phyloP scores from a whole-genome alignment of 2,329 filamentous ascomycete genomes.

The Claviceps arundinis region DNA sequence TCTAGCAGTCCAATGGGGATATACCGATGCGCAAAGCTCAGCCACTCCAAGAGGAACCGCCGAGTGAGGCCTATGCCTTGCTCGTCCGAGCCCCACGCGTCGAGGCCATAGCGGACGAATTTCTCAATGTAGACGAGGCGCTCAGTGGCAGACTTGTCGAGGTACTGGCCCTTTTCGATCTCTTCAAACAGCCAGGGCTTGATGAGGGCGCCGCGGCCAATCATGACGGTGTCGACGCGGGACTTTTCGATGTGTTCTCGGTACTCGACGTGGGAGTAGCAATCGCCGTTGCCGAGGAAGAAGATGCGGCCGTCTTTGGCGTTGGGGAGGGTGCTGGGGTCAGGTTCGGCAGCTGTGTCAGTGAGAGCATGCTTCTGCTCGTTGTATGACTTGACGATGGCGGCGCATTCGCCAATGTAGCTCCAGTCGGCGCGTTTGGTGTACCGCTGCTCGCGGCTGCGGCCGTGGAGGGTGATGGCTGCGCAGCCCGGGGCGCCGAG shows the following conservation, averaged over 20 bases:
- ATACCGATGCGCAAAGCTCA: slow-evolving; percentile 88
- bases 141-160: slow-evolving; percentile 87
- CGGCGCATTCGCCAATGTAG: slow-evolving; percentile 84
- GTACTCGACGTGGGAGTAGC: slow-evolving; percentile 87
- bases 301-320: slow-evolving; percentile 57
- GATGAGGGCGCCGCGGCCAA: slow-evolving; percentile 87
- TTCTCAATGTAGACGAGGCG: slow-evolving; percentile 76
- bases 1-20: slow-evolving; percentile 82
- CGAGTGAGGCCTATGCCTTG: slow-evolving; percentile 82
- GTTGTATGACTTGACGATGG: slow-evolving; percentile 71
- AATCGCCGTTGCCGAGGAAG: slow-evolving; percentile 94
- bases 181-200: slow-evolving; percentile 99
- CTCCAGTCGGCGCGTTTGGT: slow-evolving; percentile 85
- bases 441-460: slow-evolving; percentile 89
- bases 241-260: slow-evolving; percentile 61
- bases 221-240: slow-evolving; percentile 87
- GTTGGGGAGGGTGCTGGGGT: slow-evolving; percentile 59
- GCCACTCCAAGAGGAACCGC: slow-evolving; percentile 86
- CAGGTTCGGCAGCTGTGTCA: slow-evolving; percentile 69
- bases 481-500: slow-evolving; percentile 73
- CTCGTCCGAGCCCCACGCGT: slow-evolving; percentile 93
- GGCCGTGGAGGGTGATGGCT: slow-evolving; percentile 89
- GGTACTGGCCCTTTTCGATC: slow-evolving; percentile 79
- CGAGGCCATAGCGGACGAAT: slow-evolving; percentile 79
- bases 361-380: slow-evolving; percentile 48